Evolutionary conservation across 2,329 filamentous ascomycete species (phyloP), one percentile per base, ranked within the genome.

Genomic region (Botrytis elliptica): DNA sequence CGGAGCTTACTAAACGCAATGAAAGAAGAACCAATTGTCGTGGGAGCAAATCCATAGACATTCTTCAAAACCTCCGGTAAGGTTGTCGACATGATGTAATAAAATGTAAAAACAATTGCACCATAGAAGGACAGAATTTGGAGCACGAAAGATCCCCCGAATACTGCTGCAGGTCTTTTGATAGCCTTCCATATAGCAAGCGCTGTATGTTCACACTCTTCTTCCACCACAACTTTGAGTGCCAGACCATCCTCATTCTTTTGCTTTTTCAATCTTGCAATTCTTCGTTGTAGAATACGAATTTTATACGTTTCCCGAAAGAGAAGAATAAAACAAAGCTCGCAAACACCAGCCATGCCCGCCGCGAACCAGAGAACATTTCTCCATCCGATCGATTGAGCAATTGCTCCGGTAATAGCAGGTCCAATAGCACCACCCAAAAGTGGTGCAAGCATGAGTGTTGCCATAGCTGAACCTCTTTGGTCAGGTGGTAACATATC

Each of bases 231-330:
- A 7, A 3, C 25, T 16, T 68, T 57, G n/a, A 68, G 49, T 10
- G n/a, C 49, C 20, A 68, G 10, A 42, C 14, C 49, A 16, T 42
- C 49, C 2, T 36, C 14, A 12, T 38, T 22, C 25, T 49, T 64
- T 12, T 52, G 12, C 18, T 49, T 64, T 4, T 52, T 9, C 3
- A 90, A 83, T 2, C 80, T 65, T 12, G 76, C 76, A 14, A 78
- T 36, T 86, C 84, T 81, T 4, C 83, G 82, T 62, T 84, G 80
- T 60, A 91, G 80, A 64, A 91, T 88, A 1, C 84, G 82, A 59
- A 89, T 84, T 77, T 86, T 87, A 80, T 91, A 91, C 20, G 90
- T 91, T 82, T 92, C 90, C 9, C 84, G 81, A 77, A 75, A 85
- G 81, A 85, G 83, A 22, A 82, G 42, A n/a, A 83, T n/a, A 0